Evolutionary conservation across 352 stramenopile species (phyloP), one percentile per base, ranked within the genome.

Genomic region (Hyaloperonospora arabidopsidis): DNA sequence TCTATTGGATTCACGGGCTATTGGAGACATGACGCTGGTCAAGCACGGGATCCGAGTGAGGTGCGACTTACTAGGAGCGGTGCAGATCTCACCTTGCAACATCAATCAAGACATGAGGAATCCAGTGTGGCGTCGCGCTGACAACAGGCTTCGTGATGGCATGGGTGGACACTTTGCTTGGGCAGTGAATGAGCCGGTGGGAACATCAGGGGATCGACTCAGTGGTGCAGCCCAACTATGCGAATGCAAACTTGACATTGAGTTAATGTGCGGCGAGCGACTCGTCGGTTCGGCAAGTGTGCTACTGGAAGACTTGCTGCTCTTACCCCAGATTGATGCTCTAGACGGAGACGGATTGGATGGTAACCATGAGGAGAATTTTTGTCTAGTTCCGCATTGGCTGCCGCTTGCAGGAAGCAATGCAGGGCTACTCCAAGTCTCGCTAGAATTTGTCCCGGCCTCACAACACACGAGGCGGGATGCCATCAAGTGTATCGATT

Each of bases 251-350:
- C 59, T 87, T 5, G 61, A 73, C 23, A 68, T 87, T 15, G 74
- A 87, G 28, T 54, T 87, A 13, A 48, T 84, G 13, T 87, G 76
- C 34, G 76, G 70, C 1, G 68, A 78, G n/a, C 52, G 71, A 2
- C 52, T 79, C 13, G 72, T 87, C 5, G 65, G 62, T 5, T 62
- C 59, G 19, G 62, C 70, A 5, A 70, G 51, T 39, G 60, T 86
- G 45, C 52, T 54, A 2, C 22, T 82, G 6, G 59, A 65, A 15
- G 66, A 68, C 25, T 49, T 74, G 5, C 53, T 74, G 23, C 44
- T 67, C 19, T 67, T 58, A 5, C 67, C 63, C 18, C 67, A 64
- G 22, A 43, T 41, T 12, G 40, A 34, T 45, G 23, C 47, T 10
- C 61, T 59, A 39, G 57, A 66, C 17, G 49, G 63, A 43, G 34